Conservation (phyloP, 768 basidiomycete genomes). For the Phaffia tasmanica region DNA sequence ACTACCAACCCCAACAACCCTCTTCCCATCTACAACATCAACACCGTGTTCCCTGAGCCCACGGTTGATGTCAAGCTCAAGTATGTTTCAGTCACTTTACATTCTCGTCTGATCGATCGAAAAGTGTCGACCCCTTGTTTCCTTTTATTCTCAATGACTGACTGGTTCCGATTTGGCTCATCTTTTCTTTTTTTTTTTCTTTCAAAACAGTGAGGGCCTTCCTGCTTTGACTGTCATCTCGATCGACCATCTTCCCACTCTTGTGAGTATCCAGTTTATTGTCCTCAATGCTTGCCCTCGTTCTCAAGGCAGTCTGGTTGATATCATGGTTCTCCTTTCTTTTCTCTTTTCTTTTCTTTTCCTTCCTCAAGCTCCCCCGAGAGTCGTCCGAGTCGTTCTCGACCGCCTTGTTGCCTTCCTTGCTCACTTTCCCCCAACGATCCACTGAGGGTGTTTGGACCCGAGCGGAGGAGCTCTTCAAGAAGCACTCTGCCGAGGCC, state of each 20-base stretch:
- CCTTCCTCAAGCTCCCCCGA: constrained; percentile 52
- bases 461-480: constrained; percentile 74
- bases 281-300: not conserved
- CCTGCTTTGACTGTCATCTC: constrained; percentile 75
- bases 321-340: not conserved
- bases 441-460: constrained; percentile 65
- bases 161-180: constrained; percentile 11
- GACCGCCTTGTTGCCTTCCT: constrained; percentile 66
- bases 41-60: constrained; percentile 85
- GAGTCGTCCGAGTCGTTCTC: constrained; percentile 98
- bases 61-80: constrained; percentile 75
- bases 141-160: not conserved
- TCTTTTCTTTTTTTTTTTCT: not conserved
- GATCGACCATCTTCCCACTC: constrained; percentile 91
- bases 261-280: constrained; percentile 38
- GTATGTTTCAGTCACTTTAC: constrained; percentile 42
- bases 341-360: not conserved
- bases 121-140: constrained; percentile 11
- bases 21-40: constrained; percentile 81
- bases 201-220: constrained; percentile 39
- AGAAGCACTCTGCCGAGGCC: constrained; percentile 53
- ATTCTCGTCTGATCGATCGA: not conserved
- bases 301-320: not conserved
- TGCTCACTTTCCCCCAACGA: constrained; percentile 63
- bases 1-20: constrained; percentile 98